Base-by-base conservation (phyloP, 768 basidiomycete species). In the Coprinopsis strossmayeri region DNA sequence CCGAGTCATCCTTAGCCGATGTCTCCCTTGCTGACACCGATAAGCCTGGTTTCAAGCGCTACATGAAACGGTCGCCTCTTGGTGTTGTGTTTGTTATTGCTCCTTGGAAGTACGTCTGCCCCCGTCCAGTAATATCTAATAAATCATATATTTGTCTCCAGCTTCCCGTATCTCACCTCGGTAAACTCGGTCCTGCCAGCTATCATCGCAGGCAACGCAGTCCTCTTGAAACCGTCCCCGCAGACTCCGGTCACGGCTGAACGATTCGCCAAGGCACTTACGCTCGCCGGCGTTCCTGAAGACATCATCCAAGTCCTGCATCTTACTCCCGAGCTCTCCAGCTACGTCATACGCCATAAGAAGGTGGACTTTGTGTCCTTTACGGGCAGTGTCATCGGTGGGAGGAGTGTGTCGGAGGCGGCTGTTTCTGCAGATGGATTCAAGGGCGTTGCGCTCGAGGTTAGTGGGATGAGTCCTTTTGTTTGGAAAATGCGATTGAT, bases 141-240 rank as follows among this genome's bases (percentile, higher is more conserved):
- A 18, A 11, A 38, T 18, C 10, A 11, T 12, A 35, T 40, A 17
- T 12, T 46, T 3, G 46, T 43, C 11, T 13, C 13, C 59, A 94
- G 89, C 63, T 95, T 78, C 65, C 93, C 93, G 0, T 93, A 92
- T 67, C 81, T 98, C 26, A 84, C 84, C 28, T 81, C 90, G 30
- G 77, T 97, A 64, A 99, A 99, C 66, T 83, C 90, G 2, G 81
- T 98, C 44, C 76, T 99, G 20, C 96, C 96, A 1, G 90, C 92
- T 0, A 71, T 99, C 54, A 71, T 98, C 24, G 82, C 94, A 3
- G 89, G 96, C 25, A 98, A 99, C 62, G 67, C 89, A 0, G 88
- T 97, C 10, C 63, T 99, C 38, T 71, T 98, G 61, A 99, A 98
- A 64, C 95, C 96, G 0, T 95, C 93, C 1, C 96, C 96, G 0